These are phyloP conservation scores for Penstemon barbatus DNA, from an alignment of 257 asterid species.

Conservation along the genomic window DNA sequence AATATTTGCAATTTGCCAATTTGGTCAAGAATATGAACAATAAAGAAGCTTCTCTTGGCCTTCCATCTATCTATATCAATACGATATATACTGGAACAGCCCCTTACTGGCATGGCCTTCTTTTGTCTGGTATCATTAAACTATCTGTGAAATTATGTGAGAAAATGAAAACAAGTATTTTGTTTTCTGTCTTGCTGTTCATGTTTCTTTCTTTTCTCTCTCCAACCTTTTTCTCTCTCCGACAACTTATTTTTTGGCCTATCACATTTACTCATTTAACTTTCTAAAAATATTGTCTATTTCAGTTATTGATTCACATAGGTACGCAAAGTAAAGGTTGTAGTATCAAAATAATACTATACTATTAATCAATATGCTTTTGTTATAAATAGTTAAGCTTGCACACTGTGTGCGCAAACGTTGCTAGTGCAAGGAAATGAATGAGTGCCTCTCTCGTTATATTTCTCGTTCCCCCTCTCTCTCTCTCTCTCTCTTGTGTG, in stretches of 20 bases:
- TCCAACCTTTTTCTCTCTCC: neutral
- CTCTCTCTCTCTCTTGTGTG: no score
- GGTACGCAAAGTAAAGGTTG: neutral
- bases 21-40: no score
- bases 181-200: no score
- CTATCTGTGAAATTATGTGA: no score
- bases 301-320: neutral
- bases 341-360: neutral
- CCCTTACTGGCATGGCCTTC: no score
- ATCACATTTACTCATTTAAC: neutral
- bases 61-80: no score
- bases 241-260: neutral
- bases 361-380: neutral
- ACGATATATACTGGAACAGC: no score
- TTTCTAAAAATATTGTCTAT: neutral
- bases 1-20: neutral
- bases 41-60: no score
- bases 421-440: constrained; percentile 5
- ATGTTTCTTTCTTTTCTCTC: neutral
- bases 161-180: no score
- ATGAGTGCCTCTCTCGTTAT: neutral
- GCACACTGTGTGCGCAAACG: neutral
- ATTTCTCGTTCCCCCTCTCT: no score
- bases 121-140: no score
- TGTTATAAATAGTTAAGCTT: neutral